A percentile compares a stretch with the other conserved stretches of the same genome.
phyloP scores from a whole-genome alignment of 768 basidiomycete genomes.

The Tubosaeta brunneosetosa region DNA sequence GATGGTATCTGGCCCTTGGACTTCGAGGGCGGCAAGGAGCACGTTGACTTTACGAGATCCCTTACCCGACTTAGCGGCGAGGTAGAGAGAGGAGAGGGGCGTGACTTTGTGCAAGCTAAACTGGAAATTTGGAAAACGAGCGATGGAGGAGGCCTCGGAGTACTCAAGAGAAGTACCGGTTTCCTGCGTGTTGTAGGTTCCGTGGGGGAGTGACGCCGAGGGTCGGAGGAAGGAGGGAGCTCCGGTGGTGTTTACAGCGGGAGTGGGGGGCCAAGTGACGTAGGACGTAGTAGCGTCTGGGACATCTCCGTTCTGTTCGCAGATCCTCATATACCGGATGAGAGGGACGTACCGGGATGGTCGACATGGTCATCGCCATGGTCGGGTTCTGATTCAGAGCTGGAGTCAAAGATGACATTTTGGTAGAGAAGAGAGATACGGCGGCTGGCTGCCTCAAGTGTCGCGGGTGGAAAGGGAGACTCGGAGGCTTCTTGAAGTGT shows the following conservation, averaged over 20 bases:
- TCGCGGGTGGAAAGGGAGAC: conserved; percentile 39
- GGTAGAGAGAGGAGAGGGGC: conserved; percentile 41
- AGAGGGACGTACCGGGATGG: conserved; percentile 11
- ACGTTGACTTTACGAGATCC: conserved; percentile 50
- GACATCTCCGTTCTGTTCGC: not conserved
- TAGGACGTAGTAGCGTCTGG: conserved; percentile 43
- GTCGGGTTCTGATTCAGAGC: conserved; percentile 27
- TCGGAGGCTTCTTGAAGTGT: conserved; percentile 31
- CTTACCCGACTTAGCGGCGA: conserved; percentile 25
- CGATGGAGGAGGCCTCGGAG: conserved; percentile 69
- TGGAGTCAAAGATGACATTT: conserved; percentile 63
- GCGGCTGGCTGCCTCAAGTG: conserved; percentile 62
- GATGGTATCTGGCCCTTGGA: conserved; percentile 71
- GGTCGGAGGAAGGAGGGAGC: conserved; percentile 24
- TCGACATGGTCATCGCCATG: conserved; percentile 9
- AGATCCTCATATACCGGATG: conserved; percentile 5
- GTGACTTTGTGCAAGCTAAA: conserved; percentile 62
- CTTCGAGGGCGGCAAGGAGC: conserved; percentile 65
- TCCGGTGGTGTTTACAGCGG: conserved; percentile 19
- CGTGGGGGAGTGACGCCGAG: conserved; percentile 23
- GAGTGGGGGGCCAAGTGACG: conserved; percentile 58
- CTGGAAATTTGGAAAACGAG: conserved; percentile 67
- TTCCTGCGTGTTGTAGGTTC: conserved; percentile 41
- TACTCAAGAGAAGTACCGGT: conserved; percentile 45
- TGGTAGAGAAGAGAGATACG: conserved; percentile 67